These are phyloP conservation scores for Saksenaea vasiformis DNA, from an alignment of 371 early-diverging fungal genomes.

Conservation along the genomic window DNA sequence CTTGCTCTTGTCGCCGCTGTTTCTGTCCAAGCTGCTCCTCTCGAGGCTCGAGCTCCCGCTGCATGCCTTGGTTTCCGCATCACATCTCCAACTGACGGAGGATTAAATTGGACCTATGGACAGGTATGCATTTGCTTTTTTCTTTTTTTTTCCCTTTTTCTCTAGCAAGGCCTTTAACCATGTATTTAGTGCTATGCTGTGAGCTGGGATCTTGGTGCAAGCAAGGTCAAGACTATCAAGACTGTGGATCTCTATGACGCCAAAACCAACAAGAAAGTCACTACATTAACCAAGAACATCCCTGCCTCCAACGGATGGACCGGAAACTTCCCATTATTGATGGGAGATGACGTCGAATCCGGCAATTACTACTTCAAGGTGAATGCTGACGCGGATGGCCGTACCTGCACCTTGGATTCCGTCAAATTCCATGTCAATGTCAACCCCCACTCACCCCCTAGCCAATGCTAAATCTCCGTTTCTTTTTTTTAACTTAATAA, in stretches of 20 bases:
- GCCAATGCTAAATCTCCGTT: not conserved
- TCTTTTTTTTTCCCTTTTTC: not conserved
- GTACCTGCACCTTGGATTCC: constrained; percentile 20
- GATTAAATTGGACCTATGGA: constrained; percentile 30
- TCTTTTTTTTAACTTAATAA: not conserved
- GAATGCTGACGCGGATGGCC: constrained; percentile 16
- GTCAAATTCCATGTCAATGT: constrained; percentile 24
- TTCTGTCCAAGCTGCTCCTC: constrained; percentile 11
- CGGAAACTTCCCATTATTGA: constrained; percentile 19
- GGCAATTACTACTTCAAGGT: constrained; percentile 34
- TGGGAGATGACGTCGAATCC: constrained; percentile 17
- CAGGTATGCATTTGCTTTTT: constrained; percentile 8
- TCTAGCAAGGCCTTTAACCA: no score
- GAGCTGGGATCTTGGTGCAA: constrained; percentile 29
- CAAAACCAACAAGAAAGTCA: constrained; percentile 18
- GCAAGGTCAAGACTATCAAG: constrained; percentile 12
- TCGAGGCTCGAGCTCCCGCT: constrained; percentile 12
- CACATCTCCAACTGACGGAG: constrained; percentile 30
- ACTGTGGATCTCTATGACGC: constrained; percentile 25
- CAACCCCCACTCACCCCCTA: constrained; percentile 34
- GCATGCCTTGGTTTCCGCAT: constrained; percentile 35
- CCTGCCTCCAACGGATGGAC: constrained; percentile 13
- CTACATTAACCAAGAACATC: constrained; percentile 12
- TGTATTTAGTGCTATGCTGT: constrained; percentile 26
- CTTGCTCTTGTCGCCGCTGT: constrained; percentile 4